These are phyloP conservation scores for Fusarium xyrophilum DNA, from an alignment of 2,329 filamentous ascomycete genomes.

Conservation along the genomic window DNA sequence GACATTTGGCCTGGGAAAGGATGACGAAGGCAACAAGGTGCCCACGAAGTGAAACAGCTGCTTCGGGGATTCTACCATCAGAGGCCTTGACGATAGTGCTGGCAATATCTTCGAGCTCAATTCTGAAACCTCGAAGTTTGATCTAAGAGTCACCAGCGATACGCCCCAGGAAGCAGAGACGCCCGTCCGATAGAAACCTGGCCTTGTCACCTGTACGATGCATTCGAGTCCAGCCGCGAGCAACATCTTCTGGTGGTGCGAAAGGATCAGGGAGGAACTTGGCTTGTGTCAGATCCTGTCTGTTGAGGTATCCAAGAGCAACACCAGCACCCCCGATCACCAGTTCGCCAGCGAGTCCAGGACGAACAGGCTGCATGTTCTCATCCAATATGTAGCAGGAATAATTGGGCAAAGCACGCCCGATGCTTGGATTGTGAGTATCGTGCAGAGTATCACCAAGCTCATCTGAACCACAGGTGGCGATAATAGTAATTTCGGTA, in stretches of 20 bases:
- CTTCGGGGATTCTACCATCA: background rate
- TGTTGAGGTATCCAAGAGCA: background rate
- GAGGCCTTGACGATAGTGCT: background rate
- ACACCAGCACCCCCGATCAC: background rate
- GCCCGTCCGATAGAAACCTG: background rate
- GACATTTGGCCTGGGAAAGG: background rate
- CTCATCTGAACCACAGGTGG: background rate
- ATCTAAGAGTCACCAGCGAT: background rate
- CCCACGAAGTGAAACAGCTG: background rate
- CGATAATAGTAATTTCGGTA: slow-evolving; percentile 1
- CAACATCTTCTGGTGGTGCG: background rate
- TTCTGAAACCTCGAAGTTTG: slow-evolving; percentile 7
- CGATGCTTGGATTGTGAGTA: background rate
- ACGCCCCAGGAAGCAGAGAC: background rate
- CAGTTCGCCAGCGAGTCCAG: background rate
- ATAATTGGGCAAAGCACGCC: background rate
- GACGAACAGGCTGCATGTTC: background rate
- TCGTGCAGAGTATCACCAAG: background rate
- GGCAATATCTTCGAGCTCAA: slow-evolving; percentile 3
- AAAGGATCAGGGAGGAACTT: background rate
- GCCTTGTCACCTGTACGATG: slow-evolving; percentile 6
- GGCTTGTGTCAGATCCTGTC: background rate
- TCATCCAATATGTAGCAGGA: slow-evolving; percentile 1
- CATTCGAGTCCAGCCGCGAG: background rate
- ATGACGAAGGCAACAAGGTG: background rate